Conservation (phyloP, 164 flowering plant genomes). For the Umbellularia californica region DNA sequence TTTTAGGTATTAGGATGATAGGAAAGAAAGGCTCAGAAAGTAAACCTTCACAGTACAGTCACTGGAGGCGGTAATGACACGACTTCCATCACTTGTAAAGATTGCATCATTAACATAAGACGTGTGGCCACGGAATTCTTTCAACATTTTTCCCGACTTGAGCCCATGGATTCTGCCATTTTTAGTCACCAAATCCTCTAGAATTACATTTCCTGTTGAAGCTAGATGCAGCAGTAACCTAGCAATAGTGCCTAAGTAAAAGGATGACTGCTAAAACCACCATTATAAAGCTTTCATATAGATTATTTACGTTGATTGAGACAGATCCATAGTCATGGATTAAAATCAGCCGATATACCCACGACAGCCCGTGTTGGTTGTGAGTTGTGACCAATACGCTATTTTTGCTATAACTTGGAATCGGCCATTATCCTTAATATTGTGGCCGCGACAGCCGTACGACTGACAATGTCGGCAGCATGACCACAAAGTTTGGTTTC, state of each 20-base stretch:
- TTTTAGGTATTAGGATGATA: background rate
- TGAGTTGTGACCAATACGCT: too few species aligned
- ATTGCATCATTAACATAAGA: slow-evolving; percentile 95
- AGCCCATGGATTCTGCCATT: slow-evolving; percentile 85
- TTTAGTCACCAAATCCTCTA: slow-evolving; percentile 1
- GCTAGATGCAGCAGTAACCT: background rate
- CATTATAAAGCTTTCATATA: background rate
- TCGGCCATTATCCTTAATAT: too few species aligned
- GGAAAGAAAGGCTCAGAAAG: background rate
- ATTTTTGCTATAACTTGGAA: too few species aligned
- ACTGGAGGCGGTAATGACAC: slow-evolving; percentile 97
- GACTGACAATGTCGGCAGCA: too few species aligned
- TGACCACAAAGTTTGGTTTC: too few species aligned
- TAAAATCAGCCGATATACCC: too few species aligned
- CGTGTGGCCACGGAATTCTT: slow-evolving; percentile 95
- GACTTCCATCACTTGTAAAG: slow-evolving; percentile 85
- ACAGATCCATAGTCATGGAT: background rate
- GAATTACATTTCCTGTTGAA: background rate
- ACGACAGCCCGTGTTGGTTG: too few species aligned
- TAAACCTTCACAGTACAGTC: slow-evolving; percentile 93
- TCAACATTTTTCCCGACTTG: slow-evolving; percentile 90
- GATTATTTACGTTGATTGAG: background rate
- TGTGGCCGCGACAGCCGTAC: too few species aligned
- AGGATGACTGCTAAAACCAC: background rate
- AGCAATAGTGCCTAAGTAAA: background rate